Evolutionary conservation across 768 basidiomycete species (phyloP), one percentile per base, ranked within the genome.

Genomic region (Myochromella boudieri): DNA sequence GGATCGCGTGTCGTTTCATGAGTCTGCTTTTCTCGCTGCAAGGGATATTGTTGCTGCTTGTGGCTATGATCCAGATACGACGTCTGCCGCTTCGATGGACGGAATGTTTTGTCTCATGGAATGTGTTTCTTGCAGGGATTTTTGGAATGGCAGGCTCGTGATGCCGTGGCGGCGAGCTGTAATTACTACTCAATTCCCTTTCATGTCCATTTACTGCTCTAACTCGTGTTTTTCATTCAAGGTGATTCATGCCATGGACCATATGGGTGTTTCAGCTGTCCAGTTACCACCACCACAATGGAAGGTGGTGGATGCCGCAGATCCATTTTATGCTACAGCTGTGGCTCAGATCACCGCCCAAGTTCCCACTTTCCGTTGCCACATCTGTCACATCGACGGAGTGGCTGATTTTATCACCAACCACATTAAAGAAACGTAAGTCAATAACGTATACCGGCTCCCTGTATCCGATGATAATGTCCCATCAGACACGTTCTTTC

Each of bases 171-270:
- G 53, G 15, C 38, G 50, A 40, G 59, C 52, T 42, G 57, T 59
- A 46, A 34, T 34, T 26, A 41, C 37, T 22, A 15, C 1, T 37
- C 37, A 28, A 7, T 44, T n/a, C 72, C 77, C 4, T 60, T 83
- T 37, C 81, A 82, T 61, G 58, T 66, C 6, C 64, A 69, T 29
- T 68, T 9, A 32, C 15, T 36, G 12, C n/a, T n/a, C n/a, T n/a
- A n/a, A n/a, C n/a, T n/a, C n/a, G n/a, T n/a, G n/a, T n/a, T n/a
- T n/a, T n/a, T 48, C 15, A 33, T 53, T 25, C 4, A 33, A 53
- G 56, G 37, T 54, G 7, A 37, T 52, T 27, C 56, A 54, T 46
- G 46, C 52, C 14, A 47, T 49, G 14, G 40, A 57, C 27, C 54
- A 58, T 32, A 44, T 51, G 24, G 49, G 41, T 17, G 29, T 27